Base-by-base conservation (phyloP, 345 rosid species). In the Lagerstroemia speciosa region DNA sequence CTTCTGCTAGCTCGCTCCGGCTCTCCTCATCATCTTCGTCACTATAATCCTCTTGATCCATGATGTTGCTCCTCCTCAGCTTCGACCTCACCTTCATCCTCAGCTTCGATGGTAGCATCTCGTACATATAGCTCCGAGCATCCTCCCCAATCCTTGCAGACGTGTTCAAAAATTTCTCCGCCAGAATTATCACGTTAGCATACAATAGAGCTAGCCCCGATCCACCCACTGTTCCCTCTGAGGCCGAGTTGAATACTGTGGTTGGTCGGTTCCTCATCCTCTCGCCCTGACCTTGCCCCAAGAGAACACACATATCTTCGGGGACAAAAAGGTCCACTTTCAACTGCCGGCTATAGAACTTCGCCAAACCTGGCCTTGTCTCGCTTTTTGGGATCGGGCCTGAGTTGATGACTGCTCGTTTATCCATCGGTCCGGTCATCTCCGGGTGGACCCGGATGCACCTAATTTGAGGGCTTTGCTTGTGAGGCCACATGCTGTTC, bases 161-260 rank as follows among this genome's bases (percentile, higher is more conserved):
- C 34, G 71, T 8, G 73, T 74, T 26, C 45, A 83, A 73, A 75
- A 69, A 77, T 14, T 40, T 69, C 74, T 82, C 78, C 22, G 81
- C 86, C 15, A 55, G 66, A 19, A 60, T 24, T 29, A 86, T 77
- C 27, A 83, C 46, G 43, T 82, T 80, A 1, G 90, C 90, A 66
- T 82, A 83, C 33, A 82, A 73, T 30, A 68, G 1, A 11, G 82
- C 74, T 11, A 86, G 86, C 58, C 90, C 86, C 7, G 87, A 78
- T 27, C 78, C 76, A 0, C 90, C 90, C 1, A 77, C 84, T 3
- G 82, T 82, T 45, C 74, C 65, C 6, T 53, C 65, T 2, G 80
- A 61, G 8, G 82, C 70, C 27, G 73, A 68, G 30, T 65, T 74
- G 57, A 70, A 30, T 29, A 72, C 53, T 24, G 57, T 63, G 6